Conservation (phyloP, 2,329 filamentous ascomycete genomes). For the Paramyrothecium roridum region DNA sequence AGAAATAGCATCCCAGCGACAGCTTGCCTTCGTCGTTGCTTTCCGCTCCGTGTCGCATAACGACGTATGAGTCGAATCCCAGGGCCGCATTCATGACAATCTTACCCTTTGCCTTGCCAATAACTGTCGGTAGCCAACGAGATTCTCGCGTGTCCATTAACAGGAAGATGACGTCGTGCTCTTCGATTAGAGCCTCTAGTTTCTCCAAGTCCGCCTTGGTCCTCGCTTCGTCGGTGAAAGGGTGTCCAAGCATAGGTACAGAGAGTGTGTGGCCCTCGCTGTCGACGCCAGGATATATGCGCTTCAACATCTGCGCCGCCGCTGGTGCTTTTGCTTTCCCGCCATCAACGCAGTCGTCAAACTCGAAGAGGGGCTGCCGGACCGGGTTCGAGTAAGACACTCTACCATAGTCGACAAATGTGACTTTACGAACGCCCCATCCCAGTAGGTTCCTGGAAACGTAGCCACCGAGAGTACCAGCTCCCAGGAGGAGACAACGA, state of each 20-base stretch:
- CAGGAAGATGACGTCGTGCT: conserved; percentile 92
- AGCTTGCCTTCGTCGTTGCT: conserved; percentile 52
- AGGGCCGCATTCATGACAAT: conserved; percentile 96
- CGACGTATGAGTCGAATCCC: conserved; percentile 94
- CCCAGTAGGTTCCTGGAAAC: conserved; percentile 89
- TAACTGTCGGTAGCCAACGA: conserved; percentile 91
- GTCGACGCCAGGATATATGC: conserved; percentile 90
- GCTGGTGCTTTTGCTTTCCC: conserved; percentile 79
- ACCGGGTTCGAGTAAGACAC: conserved; percentile 98
- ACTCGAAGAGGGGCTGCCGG: conserved; percentile 87
- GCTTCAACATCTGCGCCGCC: conserved; percentile 74
- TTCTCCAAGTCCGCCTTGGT: conserved; percentile 72
- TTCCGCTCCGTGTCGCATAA: conserved; percentile 88
- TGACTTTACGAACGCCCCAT: conserved; percentile 94
- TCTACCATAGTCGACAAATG: conserved; percentile 88
- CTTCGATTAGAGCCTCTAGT: conserved; percentile 70
- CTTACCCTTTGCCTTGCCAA: conserved; percentile 90
- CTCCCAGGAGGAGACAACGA: conserved; percentile 85
- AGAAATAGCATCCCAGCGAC: conserved; percentile 93
- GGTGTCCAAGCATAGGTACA: conserved; percentile 94
- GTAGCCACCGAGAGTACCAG: conserved; percentile 90
- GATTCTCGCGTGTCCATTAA: conserved; percentile 96
- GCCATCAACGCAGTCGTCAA: conserved; percentile 82
- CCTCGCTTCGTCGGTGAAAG: conserved; percentile 69
- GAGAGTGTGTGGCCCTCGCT: conserved; percentile 75